These are phyloP conservation scores for Didymella exigua DNA, from an alignment of 2,329 filamentous ascomycete species.

Conservation along the genomic window DNA sequence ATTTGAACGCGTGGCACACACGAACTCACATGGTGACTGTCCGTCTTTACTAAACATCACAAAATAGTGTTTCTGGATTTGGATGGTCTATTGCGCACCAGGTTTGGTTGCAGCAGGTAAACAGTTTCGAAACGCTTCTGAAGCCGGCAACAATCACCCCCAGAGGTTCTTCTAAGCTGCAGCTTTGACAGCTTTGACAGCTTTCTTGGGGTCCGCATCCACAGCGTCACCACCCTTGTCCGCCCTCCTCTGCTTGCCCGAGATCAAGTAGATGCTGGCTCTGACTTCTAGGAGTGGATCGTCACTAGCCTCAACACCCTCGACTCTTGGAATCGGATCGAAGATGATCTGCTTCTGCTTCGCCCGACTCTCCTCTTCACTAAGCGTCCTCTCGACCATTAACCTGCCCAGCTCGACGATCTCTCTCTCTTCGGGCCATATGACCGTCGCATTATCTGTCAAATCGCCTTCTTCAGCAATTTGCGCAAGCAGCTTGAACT, in stretches of 20 bases:
- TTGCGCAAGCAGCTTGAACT: slow-evolving; percentile 58
- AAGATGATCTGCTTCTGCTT: slow-evolving; percentile 62
- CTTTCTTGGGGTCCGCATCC: slow-evolving; percentile 1
- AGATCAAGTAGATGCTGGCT: slow-evolving; percentile 62
- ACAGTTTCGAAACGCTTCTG: no score
- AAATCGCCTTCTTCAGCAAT: slow-evolving; percentile 56
- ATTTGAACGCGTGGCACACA: not conserved
- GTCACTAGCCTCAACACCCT: slow-evolving; percentile 58
- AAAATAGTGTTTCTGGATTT: no score
- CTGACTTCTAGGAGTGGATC: slow-evolving; percentile 64
- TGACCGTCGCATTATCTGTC: slow-evolving; percentile 56
- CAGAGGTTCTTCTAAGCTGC: no score
- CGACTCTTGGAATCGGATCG: slow-evolving; percentile 62
- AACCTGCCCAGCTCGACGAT: slow-evolving; percentile 59
- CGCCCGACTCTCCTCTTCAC: slow-evolving; percentile 49
- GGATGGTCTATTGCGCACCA: no score
- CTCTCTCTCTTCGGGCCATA: slow-evolving; percentile 60
- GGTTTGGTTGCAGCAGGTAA: no score
- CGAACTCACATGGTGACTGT: not conserved
- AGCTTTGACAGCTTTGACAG: slow-evolving; percentile 2
- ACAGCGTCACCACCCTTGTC: slow-evolving; percentile 33
- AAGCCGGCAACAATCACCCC: no score
- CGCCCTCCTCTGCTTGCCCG: slow-evolving; percentile 59
- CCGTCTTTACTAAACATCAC: no score
- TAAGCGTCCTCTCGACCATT: slow-evolving; percentile 50